Conservation (phyloP, 129 eudicot species). For the Flaveria trinervia region DNA sequence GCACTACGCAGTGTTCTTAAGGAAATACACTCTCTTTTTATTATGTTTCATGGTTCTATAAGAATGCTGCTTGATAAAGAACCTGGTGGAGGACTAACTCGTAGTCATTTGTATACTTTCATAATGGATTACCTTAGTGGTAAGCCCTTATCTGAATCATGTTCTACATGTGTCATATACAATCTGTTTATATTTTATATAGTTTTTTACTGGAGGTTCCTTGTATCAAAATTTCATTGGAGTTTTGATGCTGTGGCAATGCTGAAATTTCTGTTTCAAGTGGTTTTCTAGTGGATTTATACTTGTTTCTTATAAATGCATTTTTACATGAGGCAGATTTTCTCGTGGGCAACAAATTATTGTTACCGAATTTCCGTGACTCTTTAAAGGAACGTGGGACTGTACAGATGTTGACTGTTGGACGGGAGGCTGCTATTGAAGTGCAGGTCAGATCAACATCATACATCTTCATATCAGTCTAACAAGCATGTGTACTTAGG, state of each 20-base stretch:
- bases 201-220: conserved; percentile 64
- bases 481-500: neutral
- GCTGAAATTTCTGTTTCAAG: conserved; percentile 62
- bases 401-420: conserved; percentile 89
- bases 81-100: conserved; percentile 69
- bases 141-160: conserved; percentile 43
- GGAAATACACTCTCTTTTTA: conserved; percentile 88
- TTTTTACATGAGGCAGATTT: conserved; percentile 86
- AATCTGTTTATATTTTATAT: conserved; percentile 25
- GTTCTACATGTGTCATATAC: conserved; percentile 7
- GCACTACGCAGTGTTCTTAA: conserved; percentile 76
- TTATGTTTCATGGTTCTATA: conserved; percentile 83
- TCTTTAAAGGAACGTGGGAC: conserved; percentile 88
- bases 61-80: conserved; percentile 86
- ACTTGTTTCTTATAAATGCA: conserved; percentile 37
- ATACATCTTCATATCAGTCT: neutral
- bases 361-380: conserved; percentile 85
- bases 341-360: conserved; percentile 60
- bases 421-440: conserved; percentile 97
- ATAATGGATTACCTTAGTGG: conserved; percentile 80
- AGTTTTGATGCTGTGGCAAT: conserved; percentile 91
- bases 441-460: conserved; percentile 62
- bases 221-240: conserved; percentile 79
- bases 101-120: conserved; percentile 72
- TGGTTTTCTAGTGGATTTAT: conserved; percentile 42